phyloP scores from a whole-genome alignment of 2,329 filamentous ascomycete species.

The Ceratocystis cacaofunesta region DNA sequence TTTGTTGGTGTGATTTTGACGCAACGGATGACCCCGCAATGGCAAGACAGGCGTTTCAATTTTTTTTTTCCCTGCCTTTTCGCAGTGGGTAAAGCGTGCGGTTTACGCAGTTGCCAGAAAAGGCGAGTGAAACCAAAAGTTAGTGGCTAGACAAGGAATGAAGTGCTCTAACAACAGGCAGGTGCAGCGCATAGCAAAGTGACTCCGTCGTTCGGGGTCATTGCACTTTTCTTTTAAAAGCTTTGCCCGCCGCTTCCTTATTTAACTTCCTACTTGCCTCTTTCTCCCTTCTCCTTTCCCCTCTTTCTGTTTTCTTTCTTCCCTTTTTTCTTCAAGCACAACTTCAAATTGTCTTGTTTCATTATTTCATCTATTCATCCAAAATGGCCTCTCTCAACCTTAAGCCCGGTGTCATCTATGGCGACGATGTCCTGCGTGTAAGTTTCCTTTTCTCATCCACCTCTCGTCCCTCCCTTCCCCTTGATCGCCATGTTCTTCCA shows the following conservation, averaged over 20 bases:
- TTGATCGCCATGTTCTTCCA: neutral
- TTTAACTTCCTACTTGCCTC: conserved; percentile 7
- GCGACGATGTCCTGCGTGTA: conserved; percentile 34
- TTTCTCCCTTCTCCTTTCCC: conserved; percentile 10
- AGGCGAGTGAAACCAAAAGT: neutral
- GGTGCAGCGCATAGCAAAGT: too few species aligned
- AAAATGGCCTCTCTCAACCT: conserved; percentile 30
- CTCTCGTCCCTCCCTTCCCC: neutral
- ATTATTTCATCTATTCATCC: conserved; percentile 18
- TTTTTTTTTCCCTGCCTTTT: conserved; percentile 1
- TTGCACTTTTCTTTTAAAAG: conserved; percentile 4
- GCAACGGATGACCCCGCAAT: conserved; percentile 8
- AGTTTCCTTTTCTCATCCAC: conserved; percentile 6
- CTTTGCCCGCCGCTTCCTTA: conserved; percentile 1
- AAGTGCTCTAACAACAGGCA: neutral
- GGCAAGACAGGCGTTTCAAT: neutral
- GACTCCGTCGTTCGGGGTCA: neutral
- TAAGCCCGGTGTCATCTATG: conserved; percentile 40
- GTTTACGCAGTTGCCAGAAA: neutral
- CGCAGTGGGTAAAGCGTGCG: neutral
- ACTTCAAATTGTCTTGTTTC: conserved; percentile 14
- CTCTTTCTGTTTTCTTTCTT: conserved; percentile 7
- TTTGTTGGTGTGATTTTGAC: conserved; percentile 4
- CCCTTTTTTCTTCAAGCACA: conserved; percentile 2
- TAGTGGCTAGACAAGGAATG: neutral